phyloP scores from a whole-genome alignment of 2,329 filamentous ascomycete species.

The Raffaelea ambrosiae region DNA sequence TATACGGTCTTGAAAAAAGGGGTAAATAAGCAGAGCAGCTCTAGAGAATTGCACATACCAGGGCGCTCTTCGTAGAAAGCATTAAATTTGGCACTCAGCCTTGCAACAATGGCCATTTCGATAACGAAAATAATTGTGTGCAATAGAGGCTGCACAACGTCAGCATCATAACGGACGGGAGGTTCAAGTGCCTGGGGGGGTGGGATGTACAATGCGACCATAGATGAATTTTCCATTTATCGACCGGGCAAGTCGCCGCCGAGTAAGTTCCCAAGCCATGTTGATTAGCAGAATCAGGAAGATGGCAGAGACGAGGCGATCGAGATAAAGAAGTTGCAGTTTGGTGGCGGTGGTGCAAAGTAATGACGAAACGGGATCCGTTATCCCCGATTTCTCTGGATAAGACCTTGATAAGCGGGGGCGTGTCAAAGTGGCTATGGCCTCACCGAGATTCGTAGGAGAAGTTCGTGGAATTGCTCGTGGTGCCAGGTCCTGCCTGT shows the following conservation, averaged over 20 bases:
- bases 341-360: neutral
- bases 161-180: neutral
- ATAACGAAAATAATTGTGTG: conserved; percentile 78
- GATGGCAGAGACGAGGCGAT: neutral
- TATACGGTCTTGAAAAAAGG: neutral
- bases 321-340: neutral
- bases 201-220: conserved; percentile 62
- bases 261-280: conserved; percentile 52
- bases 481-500: too few species aligned
- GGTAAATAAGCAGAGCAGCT: too few species aligned
- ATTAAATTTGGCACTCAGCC: conserved; percentile 83
- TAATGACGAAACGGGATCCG: neutral
- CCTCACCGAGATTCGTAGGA: too few species aligned
- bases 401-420: too few species aligned
- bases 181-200: too few species aligned
- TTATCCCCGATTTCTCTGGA: neutral
- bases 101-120: conserved; percentile 78
- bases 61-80: conserved; percentile 87
- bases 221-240: conserved; percentile 67
- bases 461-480: too few species aligned
- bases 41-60: conserved; percentile 41
- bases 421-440: too few species aligned
- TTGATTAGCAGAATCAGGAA: conserved; percentile 8
- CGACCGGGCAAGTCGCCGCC: conserved; percentile 54
- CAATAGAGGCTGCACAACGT: conserved; percentile 64